phyloP scores from a whole-genome alignment of 2,329 filamentous ascomycete genomes.

The Nothophaeocryptopus gaeumannii region DNA sequence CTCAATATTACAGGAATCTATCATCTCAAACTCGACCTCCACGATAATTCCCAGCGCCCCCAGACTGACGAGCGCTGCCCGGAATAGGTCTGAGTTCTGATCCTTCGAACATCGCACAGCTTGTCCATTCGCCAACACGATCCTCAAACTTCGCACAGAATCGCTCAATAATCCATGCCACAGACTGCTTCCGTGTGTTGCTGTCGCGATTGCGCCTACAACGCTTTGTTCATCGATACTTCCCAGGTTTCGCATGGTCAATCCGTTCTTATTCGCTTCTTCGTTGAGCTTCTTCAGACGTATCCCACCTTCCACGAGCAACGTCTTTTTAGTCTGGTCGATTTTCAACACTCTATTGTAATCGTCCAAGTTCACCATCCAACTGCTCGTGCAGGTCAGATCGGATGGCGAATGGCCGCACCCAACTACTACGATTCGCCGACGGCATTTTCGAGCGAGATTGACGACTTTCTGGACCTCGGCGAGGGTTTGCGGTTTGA shows the following conservation, averaged over 20 bases:
- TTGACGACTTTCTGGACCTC: conserved; percentile 83
- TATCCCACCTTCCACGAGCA: conserved; percentile 86
- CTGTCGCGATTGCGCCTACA: conserved; percentile 86
- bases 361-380: conserved; percentile 90
- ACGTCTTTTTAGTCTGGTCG: conserved; percentile 61
- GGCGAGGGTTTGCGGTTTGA: conserved; percentile 72
- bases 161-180: conserved; percentile 81
- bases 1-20: conserved; percentile 75
- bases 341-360: conserved; percentile 71
- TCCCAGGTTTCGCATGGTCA: conserved; percentile 87
- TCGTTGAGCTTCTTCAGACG: conserved; percentile 71
- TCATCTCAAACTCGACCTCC: conserved; percentile 80
- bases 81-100: conserved; percentile 75
- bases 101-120: conserved; percentile 66
- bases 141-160: conserved; percentile 68
- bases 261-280: conserved; percentile 68
- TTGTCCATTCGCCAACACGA: conserved; percentile 78
- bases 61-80: conserved; percentile 79
- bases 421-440: conserved; percentile 80
- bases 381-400: conserved; percentile 87
- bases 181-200: conserved; percentile 86
- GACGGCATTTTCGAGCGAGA: conserved; percentile 75
- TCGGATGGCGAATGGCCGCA: conserved; percentile 90
- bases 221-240: conserved; percentile 95
- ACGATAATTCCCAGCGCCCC: conserved; percentile 88